phyloP scores from a whole-genome alignment of 768 basidiomycete species.

The Suillus decipiens region DNA sequence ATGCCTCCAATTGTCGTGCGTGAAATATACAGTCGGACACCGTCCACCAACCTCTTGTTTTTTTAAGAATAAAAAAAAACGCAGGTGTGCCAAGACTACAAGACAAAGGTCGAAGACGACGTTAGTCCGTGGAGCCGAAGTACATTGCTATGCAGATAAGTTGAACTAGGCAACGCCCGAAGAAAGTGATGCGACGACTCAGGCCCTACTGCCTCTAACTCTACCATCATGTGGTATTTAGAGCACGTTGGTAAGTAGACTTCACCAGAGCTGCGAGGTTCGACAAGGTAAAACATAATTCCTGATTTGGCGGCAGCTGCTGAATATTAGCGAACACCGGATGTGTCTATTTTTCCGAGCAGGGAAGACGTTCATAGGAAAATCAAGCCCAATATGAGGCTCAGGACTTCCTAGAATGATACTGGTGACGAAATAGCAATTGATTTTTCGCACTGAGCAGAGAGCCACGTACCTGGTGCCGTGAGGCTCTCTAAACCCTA shows the following conservation, averaged over 20 bases:
- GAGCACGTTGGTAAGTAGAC: neutral
- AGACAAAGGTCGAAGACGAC: neutral
- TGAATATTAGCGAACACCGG: neutral
- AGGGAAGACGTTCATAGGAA: neutral
- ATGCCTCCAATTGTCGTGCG: neutral
- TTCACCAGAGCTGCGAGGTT: neutral
- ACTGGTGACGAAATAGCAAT: neutral
- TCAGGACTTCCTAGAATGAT: neutral
- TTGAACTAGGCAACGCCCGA: neutral
- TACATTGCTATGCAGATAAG: neutral
- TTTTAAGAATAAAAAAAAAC: too few species aligned
- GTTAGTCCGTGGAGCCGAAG: neutral
- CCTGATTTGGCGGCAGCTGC: neutral
- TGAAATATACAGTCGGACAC: neutral
- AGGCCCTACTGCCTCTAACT: neutral
- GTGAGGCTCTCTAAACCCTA: neutral
- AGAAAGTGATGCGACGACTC: neutral
- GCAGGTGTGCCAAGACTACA: neutral
- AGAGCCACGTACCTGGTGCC: neutral
- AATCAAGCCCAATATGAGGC: neutral
- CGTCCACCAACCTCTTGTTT: too few species aligned
- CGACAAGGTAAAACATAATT: neutral
- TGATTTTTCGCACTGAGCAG: constrained; percentile 1
- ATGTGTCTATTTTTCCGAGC: neutral
- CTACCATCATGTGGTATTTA: neutral